These are phyloP conservation scores for Metarhizium sp. DNA, from an alignment of 2,329 filamentous ascomycete genomes.

Conservation along the genomic window DNA sequence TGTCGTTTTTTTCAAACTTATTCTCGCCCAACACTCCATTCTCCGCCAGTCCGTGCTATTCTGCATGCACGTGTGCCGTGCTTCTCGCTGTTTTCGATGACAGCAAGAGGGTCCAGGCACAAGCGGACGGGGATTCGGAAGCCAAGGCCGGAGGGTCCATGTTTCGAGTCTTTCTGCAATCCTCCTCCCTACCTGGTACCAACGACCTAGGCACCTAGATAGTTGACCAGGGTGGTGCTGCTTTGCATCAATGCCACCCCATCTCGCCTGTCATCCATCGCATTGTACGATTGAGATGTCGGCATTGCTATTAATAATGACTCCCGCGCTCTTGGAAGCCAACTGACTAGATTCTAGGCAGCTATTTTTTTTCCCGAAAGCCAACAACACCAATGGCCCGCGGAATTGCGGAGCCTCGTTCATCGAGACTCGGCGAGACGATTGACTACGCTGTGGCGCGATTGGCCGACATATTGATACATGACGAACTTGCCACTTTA, in stretches of 20 bases:
- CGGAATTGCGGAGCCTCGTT: background rate
- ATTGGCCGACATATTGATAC: background rate
- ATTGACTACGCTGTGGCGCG: background rate
- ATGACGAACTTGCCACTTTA: background rate
- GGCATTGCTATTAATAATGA: background rate
- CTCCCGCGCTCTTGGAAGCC: background rate
- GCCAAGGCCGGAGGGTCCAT: background rate
- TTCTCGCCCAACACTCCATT: no score
- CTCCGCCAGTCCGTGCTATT: background rate
- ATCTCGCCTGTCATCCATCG: no score
- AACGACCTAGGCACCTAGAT: no score
- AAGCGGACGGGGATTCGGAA: background rate
- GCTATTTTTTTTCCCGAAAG: background rate
- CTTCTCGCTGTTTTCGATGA: background rate
- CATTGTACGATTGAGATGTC: background rate
- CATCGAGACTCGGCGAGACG: background rate
- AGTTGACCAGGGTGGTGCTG: no score
- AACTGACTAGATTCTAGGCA: background rate
- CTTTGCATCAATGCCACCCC: no score
- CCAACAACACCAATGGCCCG: background rate
- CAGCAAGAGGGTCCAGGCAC: background rate
- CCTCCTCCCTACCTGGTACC: no score
- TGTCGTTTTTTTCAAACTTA: no score
- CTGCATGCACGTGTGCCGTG: background rate
- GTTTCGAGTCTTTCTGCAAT: background rate